phyloP scores from a whole-genome alignment of 768 basidiomycete species.

The Boletus pseudo-olivaceus region DNA sequence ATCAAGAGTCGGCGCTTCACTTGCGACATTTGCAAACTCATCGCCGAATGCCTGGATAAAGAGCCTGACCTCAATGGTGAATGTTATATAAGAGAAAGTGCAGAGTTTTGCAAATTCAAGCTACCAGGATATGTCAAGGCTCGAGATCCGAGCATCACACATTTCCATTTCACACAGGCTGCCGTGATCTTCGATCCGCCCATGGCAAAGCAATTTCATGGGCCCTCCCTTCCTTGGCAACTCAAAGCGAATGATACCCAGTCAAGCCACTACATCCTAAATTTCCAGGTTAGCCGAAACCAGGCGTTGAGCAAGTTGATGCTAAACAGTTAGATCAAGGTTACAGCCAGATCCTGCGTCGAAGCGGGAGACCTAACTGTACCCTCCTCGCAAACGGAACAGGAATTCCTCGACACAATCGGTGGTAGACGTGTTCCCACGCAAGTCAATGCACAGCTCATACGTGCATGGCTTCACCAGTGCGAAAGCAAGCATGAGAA shows the following conservation, averaged over 20 bases:
- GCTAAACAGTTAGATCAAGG: conserved; percentile 1
- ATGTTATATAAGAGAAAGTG: neutral
- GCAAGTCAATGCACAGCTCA: conserved; percentile 5
- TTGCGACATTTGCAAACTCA: conserved; percentile 14
- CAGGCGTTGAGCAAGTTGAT: neutral
- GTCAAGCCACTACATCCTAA: neutral
- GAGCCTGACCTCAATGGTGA: conserved; percentile 8
- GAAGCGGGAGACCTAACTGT: neutral
- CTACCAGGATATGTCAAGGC: neutral
- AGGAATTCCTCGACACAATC: neutral
- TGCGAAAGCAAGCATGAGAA: conserved; percentile 12
- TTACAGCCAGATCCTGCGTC: neutral
- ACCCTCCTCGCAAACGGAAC: neutral
- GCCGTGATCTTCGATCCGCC: conserved; percentile 1
- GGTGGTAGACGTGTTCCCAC: conserved; percentile 9
- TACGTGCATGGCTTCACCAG: conserved; percentile 12
- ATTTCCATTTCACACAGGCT: conserved; percentile 15
- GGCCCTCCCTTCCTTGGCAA: conserved; percentile 13
- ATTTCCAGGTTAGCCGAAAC: conserved; percentile 3
- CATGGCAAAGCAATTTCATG: neutral
- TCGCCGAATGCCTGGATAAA: conserved; percentile 9
- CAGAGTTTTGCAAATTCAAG: conserved; percentile 4
- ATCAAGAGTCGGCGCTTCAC: conserved; percentile 10
- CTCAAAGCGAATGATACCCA: neutral
- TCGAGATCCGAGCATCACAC: conserved; percentile 3